Base-by-base conservation (phyloP, 2,329 filamentous ascomycete species). In the Decorospora gaudefroyi region DNA sequence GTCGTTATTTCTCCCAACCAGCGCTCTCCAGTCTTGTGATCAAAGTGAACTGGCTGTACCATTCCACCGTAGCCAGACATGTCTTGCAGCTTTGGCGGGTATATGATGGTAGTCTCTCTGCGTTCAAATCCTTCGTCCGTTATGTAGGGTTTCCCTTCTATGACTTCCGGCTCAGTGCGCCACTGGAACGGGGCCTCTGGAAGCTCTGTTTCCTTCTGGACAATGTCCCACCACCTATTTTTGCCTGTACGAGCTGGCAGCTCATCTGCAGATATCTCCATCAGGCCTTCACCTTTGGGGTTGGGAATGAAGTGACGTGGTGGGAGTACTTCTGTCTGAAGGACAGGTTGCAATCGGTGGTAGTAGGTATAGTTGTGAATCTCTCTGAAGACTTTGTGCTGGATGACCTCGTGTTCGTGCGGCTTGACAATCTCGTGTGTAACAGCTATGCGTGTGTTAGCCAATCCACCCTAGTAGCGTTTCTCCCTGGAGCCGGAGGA, bases 361-460 rank as follows among this genome's bases (percentile, higher is more conserved):
- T 74, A 76, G 23, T 78, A 62, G 49, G 80, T 74, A 57, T 81
- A 72, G 22, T 74, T 75, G 63, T 82, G 79, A 22, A 79, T 78
- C 46, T 81, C 78, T 25, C 77, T 75, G 5, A 73, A 75, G 36
- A 80, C 75, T 15, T 58, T 53, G 53, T 79, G 72, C 51, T 78
- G 67, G 11, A 72, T 57, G 30, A 80, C 68, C 34, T 79, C 68
- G 46, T 77, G 76, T 8, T 70, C 57, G 10, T 72, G 59, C 3
- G 72, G 69, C 11, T 69, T 67, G 26, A 80, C 62, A 0, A 71
- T 67, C 51, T 82, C 76, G 46, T 81, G 77, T 1, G 70, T 74
- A 12, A 80, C 77, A 46, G 74, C 76, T 78, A 17, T 11, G n/a
- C 10, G 6, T n/a, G 2, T 17, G 34, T 61, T 41, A 62, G 55